phyloP scores from a whole-genome alignment of 306 rosid species.

The Carpinus viminea region DNA sequence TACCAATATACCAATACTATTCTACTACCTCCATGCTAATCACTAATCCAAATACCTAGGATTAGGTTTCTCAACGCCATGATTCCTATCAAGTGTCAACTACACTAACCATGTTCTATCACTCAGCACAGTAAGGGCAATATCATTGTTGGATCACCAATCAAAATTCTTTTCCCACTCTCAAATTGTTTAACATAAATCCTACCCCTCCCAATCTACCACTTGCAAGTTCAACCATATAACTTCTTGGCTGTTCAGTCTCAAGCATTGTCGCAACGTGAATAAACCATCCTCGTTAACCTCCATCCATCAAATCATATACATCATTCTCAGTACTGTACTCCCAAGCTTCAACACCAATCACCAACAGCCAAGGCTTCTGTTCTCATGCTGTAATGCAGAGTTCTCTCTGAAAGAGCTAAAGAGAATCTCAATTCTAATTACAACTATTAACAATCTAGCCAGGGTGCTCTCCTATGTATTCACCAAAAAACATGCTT shows the following conservation, averaged over 20 bases:
- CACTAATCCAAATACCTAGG: no score
- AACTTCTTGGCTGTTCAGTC: not conserved
- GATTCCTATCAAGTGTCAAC: not conserved
- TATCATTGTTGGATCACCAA: not conserved
- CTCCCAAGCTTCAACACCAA: not conserved
- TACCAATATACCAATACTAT: no score
- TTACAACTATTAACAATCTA: not conserved
- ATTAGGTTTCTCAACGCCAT: no score
- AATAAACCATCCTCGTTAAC: not conserved
- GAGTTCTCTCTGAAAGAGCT: not conserved
- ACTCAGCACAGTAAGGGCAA: not conserved
- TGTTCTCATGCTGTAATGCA: not conserved
- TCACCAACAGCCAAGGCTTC: not conserved
- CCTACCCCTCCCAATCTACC: not conserved
- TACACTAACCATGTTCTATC: not conserved
- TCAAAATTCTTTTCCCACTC: not conserved
- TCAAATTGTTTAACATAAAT: not conserved
- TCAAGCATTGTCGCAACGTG: not conserved
- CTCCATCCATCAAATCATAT: not conserved
- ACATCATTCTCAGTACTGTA: not conserved
- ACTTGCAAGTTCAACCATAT: not conserved
- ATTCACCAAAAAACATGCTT: not conserved
- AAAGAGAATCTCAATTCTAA: not conserved
- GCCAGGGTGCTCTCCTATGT: not conserved
- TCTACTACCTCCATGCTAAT: no score